A percentile compares a stretch with the other conserved stretches of the same genome.
phyloP scores from a whole-genome alignment of 805 yeast species.

The Yarrowia porcina region DNA sequence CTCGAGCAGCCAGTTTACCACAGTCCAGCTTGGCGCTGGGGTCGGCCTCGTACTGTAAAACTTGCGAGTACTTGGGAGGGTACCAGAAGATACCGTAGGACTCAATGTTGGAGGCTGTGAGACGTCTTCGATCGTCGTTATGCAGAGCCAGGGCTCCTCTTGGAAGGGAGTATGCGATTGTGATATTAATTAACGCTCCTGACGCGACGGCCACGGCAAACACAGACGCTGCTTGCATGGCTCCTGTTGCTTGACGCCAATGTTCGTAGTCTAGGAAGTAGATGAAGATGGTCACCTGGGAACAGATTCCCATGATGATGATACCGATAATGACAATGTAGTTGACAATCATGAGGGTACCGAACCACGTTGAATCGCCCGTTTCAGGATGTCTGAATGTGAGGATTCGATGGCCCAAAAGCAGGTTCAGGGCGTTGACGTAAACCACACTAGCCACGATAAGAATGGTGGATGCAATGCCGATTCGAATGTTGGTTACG shows the following conservation, averaged over 20 bases:
- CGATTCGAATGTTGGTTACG: constrained; percentile 46
- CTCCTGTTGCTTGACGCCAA: constrained; percentile 52
- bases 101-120: constrained; percentile 22
- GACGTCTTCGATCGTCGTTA: constrained; percentile 4
- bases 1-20: constrained; percentile 14
- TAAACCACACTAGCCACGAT: constrained; percentile 55
- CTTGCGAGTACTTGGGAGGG: constrained; percentile 23
- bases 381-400: constrained; percentile 76
- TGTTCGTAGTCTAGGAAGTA: constrained; percentile 49
- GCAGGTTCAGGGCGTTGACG: constrained; percentile 56
- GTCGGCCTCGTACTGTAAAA: constrained; percentile 14
- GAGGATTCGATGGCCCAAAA: constrained; percentile 68
- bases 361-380: constrained; percentile 47
- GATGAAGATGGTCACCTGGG: constrained; percentile 59
- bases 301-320: constrained; percentile 65
- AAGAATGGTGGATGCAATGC: constrained; percentile 57
- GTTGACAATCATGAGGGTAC: constrained; percentile 48
- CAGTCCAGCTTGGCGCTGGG: constrained; percentile 22
- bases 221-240: constrained; percentile 50
- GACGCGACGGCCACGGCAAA: constrained; percentile 51
- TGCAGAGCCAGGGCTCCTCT: constrained; percentile 16
- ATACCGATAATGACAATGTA: constrained; percentile 56
- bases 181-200: constrained; percentile 49
- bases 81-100: constrained; percentile 12
- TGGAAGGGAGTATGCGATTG: constrained; percentile 45